Conservation (phyloP, 768 basidiomycete genomes). For the Hypsizygus marmoreus region DNA sequence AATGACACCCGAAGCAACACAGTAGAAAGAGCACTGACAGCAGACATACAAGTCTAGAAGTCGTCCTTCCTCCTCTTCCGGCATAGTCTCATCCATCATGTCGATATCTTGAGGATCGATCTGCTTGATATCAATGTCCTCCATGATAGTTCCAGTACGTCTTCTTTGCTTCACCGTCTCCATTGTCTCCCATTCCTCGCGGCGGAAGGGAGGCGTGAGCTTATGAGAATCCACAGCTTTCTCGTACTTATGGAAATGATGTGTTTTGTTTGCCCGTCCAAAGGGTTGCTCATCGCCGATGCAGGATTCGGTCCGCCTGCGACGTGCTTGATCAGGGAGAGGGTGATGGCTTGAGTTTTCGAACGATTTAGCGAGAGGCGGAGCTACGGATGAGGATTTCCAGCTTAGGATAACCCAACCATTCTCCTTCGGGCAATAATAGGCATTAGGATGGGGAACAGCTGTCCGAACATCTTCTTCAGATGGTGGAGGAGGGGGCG, state of each 20-base stretch:
- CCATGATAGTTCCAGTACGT: constrained; percentile 38
- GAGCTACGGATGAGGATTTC: constrained; percentile 62
- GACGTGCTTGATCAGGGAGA: constrained; percentile 58
- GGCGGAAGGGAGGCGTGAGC: constrained; percentile 60
- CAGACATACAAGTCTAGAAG: constrained; percentile 80
- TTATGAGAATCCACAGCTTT: constrained; percentile 70
- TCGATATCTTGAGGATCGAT: constrained; percentile 36
- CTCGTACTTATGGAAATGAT: constrained; percentile 80
- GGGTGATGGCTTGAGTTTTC: constrained; percentile 37
- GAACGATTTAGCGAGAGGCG: constrained; percentile 62
- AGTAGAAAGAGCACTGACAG: constrained; percentile 80
- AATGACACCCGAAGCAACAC: constrained; percentile 68
- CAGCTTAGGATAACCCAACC: constrained; percentile 79
- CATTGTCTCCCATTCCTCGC: constrained; percentile 61
- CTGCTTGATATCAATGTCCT: constrained; percentile 45
- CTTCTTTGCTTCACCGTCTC: constrained; percentile 54
- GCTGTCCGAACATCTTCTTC: constrained; percentile 66
- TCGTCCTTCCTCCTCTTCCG: constrained; percentile 49
- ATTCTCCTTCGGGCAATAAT: constrained; percentile 81
- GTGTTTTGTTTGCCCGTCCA: constrained; percentile 59
- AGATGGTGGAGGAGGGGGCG: constrained; percentile 45
- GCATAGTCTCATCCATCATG: constrained; percentile 33
- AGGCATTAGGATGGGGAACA: constrained; percentile 80
- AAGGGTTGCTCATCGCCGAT: constrained; percentile 51
- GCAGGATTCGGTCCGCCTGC: constrained; percentile 53